Evolutionary conservation across 2,329 filamentous ascomycete genomes (phyloP).

Genomic region (Aspergillus spinulosporus): DNA sequence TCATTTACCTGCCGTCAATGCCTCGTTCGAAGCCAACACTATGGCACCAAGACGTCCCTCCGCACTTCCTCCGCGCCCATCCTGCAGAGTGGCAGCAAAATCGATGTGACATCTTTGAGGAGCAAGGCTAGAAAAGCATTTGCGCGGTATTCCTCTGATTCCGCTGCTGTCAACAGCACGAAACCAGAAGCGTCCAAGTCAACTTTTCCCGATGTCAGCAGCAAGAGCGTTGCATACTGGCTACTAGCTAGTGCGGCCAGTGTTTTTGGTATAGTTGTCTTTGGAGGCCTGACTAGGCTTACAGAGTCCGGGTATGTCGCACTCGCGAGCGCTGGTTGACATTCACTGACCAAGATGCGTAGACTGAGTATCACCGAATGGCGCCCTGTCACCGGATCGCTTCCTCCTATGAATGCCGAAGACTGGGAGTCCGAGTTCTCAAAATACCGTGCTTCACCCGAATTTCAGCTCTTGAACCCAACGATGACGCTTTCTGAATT

Average conservation of each 20-base stretch:
- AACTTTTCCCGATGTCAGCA: slow-evolving; percentile 62
- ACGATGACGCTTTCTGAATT: slow-evolving; percentile 92
- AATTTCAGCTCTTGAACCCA: slow-evolving; percentile 88
- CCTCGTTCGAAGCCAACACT: slow-evolving; percentile 32
- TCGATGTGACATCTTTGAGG: slow-evolving; percentile 28
- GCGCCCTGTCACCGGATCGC: slow-evolving; percentile 89
- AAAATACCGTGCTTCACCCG: slow-evolving; percentile 88
- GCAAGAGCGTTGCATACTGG: slow-evolving; percentile 85
- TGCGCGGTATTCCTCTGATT: slow-evolving; percentile 26
- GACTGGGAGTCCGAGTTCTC: slow-evolving; percentile 93
- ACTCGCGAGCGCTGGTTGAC: neutral
- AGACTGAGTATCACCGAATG: slow-evolving; percentile 98
- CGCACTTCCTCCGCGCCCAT: slow-evolving; percentile 35
- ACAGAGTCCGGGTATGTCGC: slow-evolving; percentile 81
- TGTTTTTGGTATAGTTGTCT: slow-evolving; percentile 96
- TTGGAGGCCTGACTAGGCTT: slow-evolving; percentile 86
- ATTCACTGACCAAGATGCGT: slow-evolving; percentile 10
- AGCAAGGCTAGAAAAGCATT: slow-evolving; percentile 32
- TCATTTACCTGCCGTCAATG: slow-evolving; percentile 47
- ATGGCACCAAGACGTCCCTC: slow-evolving; percentile 32
- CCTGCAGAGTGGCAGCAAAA: slow-evolving; percentile 27
- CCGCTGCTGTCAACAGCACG: slow-evolving; percentile 22
- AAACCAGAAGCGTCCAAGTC: slow-evolving; percentile 32
- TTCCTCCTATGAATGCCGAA: slow-evolving; percentile 73
- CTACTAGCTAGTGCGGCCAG: slow-evolving; percentile 85